Base-by-base conservation (phyloP, 768 basidiomycete species). In the Suillus brevipes region DNA sequence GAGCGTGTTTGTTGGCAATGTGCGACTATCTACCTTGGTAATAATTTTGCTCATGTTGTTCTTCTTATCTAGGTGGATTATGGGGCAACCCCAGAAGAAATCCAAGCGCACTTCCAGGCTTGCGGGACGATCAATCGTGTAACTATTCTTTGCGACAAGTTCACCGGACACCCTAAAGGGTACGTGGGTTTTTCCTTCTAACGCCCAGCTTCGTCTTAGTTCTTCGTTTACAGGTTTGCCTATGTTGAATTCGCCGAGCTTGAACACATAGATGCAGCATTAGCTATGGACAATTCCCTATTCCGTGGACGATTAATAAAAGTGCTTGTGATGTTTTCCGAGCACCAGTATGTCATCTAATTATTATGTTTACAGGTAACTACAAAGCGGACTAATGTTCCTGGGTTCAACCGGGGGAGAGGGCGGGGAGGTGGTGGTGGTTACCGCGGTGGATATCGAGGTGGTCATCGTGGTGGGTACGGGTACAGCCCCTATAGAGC, bases 131-230 rank as follows among this genome's bases (percentile, higher is more conserved):
- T 99, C 78, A 99, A 99, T 80, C 88, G 97, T 71, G 95, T 99
- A 50, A 99, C 97, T 1, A 99, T 99, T 73, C 88, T 99, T 36
- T 99, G 97, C 78, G 97, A 99, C 85, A 99, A 99, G 81, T 99
- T 97, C 78, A 99, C 97, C 28, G 97, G 97, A 57, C 96, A 98
- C 80, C 97, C 97, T 56, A 98, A 98, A 87, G 97, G 97, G 95
- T 95, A 68, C 38, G 80, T 75, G 34, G 56, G 34, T 34, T n/a
- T 62, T 18, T 47, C 40, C 58, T 65, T 58, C 38, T 28, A 47
- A 18, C 64, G 28, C 56, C 61, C 45, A 63, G 40, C 8, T 64
- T 63, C 65, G n/a, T 67, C 57, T 53, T 60, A 56, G 56, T 64
- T 66, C 60, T 63, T 64, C 6, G 23, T 25, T 18, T 42, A 34